Evolutionary conservation across 2,329 filamentous ascomycete species (phyloP), one percentile per base, ranked within the genome.

Genomic region (Trichoderma afroharzianum): DNA sequence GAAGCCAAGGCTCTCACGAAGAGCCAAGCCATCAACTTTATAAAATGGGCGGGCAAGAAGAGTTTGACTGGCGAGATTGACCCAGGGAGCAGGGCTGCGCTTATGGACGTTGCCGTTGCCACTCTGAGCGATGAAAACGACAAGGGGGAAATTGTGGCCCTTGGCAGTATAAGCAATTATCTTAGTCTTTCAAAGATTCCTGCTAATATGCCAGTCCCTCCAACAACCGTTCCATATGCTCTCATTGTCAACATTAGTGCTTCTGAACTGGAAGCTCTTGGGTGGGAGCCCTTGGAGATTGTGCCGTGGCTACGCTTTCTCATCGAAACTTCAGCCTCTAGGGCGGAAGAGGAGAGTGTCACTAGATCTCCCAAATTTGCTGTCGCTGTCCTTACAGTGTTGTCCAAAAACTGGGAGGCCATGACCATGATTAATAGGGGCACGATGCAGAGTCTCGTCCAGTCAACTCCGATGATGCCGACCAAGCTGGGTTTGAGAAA

Each of bases 331-430:
- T 85, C 88, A 11, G 86, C 88, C 6, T 86, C 87, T 70, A 87
- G 87, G 47, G 78, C 87, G 4, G 84, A 89, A 5, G 87, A 91
- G 2, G 88, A 93, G 75, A 91, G 92, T 78, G 83, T 98, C 8
- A 93, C 91, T 0, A 87, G 86, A 68, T 92, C 90, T 0, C 82
- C 93, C 26, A 87, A 89, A 21, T 97, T 98, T 78, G 90, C 95
- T 8, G 85, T 89, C 0, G 91, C 93, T 74, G 87, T 97, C 11
- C 85, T 99, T 36, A 88, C 89, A 2, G 88, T 97, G 1, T 78
- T 98, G 24, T 97, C 95, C 2, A 98, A 95, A 78, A 91, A 92
- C 74, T 99, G 95, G 94, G 95, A 98, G 63, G 88, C 87, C n/a
- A 81, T 97, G 18, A 91, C 89, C 73, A 84, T 84, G 58, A 83